Percentiles rank a stretch among this genome's conserved stretches.
Conservation (phyloP, 2,329 filamentous ascomycete genomes). For the Helotiales sp. region DNA sequence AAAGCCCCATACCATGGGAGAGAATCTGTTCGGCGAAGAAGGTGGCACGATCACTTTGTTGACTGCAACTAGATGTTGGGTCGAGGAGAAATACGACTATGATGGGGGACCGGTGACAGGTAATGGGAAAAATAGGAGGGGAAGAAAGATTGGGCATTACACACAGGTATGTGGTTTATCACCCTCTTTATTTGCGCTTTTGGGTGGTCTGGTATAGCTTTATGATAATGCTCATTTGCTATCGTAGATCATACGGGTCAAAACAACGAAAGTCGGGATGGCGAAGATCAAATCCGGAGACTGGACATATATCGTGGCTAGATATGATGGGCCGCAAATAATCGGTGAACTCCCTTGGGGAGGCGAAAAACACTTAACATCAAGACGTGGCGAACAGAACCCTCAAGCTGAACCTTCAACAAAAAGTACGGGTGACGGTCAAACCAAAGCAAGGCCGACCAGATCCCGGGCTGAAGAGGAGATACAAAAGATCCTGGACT, state of each 20-base stretch:
- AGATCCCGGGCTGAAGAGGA: no score
- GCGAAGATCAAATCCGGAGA: neutral
- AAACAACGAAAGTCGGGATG: neutral
- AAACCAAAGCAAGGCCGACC: neutral
- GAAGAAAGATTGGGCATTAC: neutral
- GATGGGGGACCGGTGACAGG: neutral
- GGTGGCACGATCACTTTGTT: neutral
- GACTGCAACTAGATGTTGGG: neutral
- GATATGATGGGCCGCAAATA: neutral
- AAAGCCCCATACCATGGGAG: neutral
- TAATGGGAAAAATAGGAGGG: neutral
- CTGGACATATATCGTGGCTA: neutral
- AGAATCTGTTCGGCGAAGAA: neutral
- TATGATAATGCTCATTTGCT: neutral
- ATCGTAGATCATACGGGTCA: neutral
- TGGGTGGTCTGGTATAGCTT: no score
- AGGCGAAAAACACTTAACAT: neutral
- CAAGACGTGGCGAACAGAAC: no score
- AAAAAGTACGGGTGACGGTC: no score
- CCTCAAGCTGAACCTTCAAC: no score
- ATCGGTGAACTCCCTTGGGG: neutral
- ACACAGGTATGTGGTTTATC: neutral
- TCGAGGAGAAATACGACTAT: neutral
- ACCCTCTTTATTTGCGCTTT: no score
- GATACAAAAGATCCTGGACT: neutral